Evolutionary conservation across 768 basidiomycete species (phyloP), one percentile per base, ranked within the genome.

Genomic region (Rhizopogon salebrosus): DNA sequence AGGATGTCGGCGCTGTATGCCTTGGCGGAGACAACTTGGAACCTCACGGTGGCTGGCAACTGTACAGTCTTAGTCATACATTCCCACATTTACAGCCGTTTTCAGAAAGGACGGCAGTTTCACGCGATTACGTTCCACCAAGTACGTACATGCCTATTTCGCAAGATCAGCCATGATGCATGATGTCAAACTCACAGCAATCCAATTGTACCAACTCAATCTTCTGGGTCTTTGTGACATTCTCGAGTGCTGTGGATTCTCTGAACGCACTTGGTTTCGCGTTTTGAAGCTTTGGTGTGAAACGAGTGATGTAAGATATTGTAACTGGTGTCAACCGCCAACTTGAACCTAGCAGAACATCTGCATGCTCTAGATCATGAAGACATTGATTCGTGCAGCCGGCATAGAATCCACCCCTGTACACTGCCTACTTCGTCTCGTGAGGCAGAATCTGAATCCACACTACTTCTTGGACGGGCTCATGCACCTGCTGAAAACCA

Each of bases 21-120:
- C 57, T 57, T 60, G 54, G 57, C 49, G 56, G 54, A 42, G 53
- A 56, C 57, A 55, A 56, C 53, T 52, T 42, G 29, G 50, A 43
- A 57, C 36, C 37, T 40, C 40, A 54, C 54, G 55, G 75, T 73
- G 75, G 75, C 74, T 75, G 60, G 53, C 10, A 66, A 63, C 72
- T 74, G 38, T 72, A 73, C 35, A 72, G 67, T 59, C 62, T 72
- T 63, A 57, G 54, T 57, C 55, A 72, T 22, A 0, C 0, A 24
- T 60, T 73, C 64, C 14, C 71, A 68, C 62, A 10, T 37, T 23
- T 29, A n/a, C n/a, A n/a, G n/a, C n/a, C n/a, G n/a, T n/a, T n/a
- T n/a, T n/a, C n/a, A n/a, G n/a, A n/a, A n/a, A n/a, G n/a, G n/a
- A n/a, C n/a, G n/a, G n/a, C n/a, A n/a, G n/a, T n/a, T n/a, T n/a